These are phyloP conservation scores for Alopecurus myosuroides DNA, from an alignment of 176 grass and related monocot genomes.

Conservation along the genomic window DNA sequence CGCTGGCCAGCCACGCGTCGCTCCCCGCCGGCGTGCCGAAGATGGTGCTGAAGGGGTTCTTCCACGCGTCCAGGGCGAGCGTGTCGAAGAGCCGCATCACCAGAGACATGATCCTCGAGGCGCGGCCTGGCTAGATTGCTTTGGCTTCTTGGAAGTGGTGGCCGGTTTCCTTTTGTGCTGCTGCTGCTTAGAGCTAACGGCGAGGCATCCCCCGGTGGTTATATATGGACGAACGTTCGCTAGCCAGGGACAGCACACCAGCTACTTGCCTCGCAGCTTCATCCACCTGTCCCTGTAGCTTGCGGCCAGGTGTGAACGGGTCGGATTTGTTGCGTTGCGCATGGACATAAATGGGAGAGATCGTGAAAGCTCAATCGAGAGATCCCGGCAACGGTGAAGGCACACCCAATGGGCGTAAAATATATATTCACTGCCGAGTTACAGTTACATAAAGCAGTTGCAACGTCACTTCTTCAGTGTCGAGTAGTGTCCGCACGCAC, in stretches of 20 bases:
- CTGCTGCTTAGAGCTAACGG: neutral
- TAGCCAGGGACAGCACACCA: neutral
- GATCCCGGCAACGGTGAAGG: neutral
- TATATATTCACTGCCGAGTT: neutral
- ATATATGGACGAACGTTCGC: conserved; percentile 11
- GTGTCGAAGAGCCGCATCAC: conserved; percentile 51
- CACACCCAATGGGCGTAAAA: neutral
- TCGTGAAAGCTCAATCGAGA: conserved; percentile 11
- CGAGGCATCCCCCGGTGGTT: neutral
- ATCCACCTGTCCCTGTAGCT: neutral
- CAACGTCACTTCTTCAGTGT: too few species aligned
- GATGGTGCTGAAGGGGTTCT: conserved; percentile 62
- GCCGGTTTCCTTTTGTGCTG: neutral
- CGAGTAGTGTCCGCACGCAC: too few species aligned
- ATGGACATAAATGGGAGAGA: neutral
- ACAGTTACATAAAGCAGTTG: too few species aligned
- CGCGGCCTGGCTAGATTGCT: neutral
- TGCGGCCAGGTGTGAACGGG: conserved; percentile 10
- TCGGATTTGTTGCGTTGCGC: neutral
- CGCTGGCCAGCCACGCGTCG: conserved; percentile 43
- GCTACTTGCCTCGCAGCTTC: neutral
- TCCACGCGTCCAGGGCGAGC: conserved; percentile 37
- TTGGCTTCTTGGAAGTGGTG: neutral
- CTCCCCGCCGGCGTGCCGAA: conserved; percentile 31
- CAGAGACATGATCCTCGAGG: conserved; percentile 41